Evolutionary conservation across 768 basidiomycete species (phyloP), one percentile per base, ranked within the genome.

Genomic region (Kwoniella newhampshirensis): DNA sequence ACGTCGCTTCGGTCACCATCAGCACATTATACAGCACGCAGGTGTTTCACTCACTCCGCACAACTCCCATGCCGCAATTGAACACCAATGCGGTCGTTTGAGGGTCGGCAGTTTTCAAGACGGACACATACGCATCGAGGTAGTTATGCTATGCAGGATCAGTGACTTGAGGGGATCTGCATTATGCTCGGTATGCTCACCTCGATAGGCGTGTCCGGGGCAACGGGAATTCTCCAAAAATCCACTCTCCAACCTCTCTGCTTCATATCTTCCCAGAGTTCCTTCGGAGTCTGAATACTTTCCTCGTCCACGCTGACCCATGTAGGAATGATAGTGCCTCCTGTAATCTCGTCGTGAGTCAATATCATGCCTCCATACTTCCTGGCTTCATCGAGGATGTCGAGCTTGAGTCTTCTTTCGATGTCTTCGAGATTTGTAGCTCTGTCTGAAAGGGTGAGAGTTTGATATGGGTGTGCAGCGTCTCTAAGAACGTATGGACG

Each of bases 11-110:
- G 25, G 23, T 20, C 17, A n/a, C 8, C 45, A 20, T 48, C 32
- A 62, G 57, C 39, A 28, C 11, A n/a, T n/a, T n/a, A n/a, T n/a
- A n/a, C n/a, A n/a, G n/a, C n/a, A n/a, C n/a, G n/a, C 15, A 36
- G 3, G 7, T 18, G 27, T 12, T 11, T 46, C 20, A 49, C 72
- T 66, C 44, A 59, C 72, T 77, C 18, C 94, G 83, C 0, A 97
- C 93, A 2, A 90, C 91, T 42, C 96, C 96, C 85, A 94, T 91
- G 28, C 96, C 94, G 73, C 94, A 97, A 46, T 88, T 91, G 75
- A 98, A 97, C 3, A 98, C 88, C 18, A 98, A 79, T 0, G 88
- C 85, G 0, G 91, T 91, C 17, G 80, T 80, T 3, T 86, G 78
- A 1, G 94, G 93, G 66, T 94, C 89, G 0, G 87, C 83, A 36